These are phyloP conservation scores for Penicillium concentricum DNA, from an alignment of 2,329 filamentous ascomycete species.

Conservation along the genomic window DNA sequence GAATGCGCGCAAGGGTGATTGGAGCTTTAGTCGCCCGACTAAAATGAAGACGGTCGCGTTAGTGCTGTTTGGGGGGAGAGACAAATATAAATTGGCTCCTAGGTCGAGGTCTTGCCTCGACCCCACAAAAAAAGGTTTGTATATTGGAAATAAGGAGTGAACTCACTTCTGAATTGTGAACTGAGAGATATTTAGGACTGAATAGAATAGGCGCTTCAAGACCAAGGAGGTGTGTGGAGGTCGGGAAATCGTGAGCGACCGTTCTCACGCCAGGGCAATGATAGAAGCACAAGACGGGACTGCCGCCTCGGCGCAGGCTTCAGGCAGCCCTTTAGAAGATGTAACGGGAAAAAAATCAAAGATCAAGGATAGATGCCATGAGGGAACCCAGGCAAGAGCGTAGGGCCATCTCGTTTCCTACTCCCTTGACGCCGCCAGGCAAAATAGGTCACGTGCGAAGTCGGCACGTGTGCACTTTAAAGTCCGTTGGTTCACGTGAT, in stretches of 20 bases:
- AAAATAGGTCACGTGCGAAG: conserved; percentile 16
- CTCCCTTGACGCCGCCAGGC: conserved; percentile 23
- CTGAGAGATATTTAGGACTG: conserved; percentile 11
- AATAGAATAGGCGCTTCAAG: conserved; percentile 21
- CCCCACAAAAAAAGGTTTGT: not conserved
- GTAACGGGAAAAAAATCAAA: conserved; percentile 20
- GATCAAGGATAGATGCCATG: conserved; percentile 27
- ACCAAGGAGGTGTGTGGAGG: conserved; percentile 33
- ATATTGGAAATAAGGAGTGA: not conserved
- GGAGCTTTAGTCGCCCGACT: conserved; percentile 22
- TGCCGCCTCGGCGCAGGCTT: conserved; percentile 33
- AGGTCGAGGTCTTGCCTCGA: not conserved
- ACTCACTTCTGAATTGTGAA: conserved; percentile 14
- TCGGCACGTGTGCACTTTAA: conserved; percentile 15
- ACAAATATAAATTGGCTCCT: conserved; percentile 20
- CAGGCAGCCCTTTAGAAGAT: conserved; percentile 27
- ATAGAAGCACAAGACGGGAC: conserved; percentile 29
- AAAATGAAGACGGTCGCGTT: conserved; percentile 32
- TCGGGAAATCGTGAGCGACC: conserved; percentile 30
- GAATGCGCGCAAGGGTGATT: conserved; percentile 14
- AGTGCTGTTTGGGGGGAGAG: conserved; percentile 27
- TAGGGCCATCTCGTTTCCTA: conserved; percentile 19
- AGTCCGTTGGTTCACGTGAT: conserved; percentile 22
- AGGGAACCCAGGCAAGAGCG: conserved; percentile 23
- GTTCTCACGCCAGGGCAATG: conserved; percentile 26